Evolutionary conservation across 306 rosid species (phyloP).

Genomic region (Lathyrus tuberosus): DNA sequence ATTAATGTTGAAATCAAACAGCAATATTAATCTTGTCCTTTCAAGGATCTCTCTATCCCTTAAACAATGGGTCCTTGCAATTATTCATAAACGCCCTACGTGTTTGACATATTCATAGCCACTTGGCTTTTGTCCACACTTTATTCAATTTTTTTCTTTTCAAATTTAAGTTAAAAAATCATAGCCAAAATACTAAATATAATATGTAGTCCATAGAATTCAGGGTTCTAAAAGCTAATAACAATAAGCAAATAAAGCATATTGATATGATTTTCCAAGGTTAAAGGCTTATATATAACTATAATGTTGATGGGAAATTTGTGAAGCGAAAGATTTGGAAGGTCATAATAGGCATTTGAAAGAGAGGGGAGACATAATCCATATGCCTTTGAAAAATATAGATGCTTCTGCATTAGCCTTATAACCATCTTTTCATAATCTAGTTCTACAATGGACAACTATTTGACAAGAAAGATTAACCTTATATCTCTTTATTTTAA

Average conservation of each 20-base stretch:
- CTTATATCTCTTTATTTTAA: constrained; percentile 24
- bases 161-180: not conserved
- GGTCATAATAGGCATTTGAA: constrained; percentile 53
- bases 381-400: constrained; percentile 65
- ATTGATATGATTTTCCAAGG: constrained; percentile 29
- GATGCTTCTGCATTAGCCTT: constrained; percentile 51
- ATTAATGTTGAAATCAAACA: constrained; percentile 32
- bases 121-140: constrained; percentile 11
- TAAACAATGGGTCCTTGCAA: constrained; percentile 30
- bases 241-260: constrained; percentile 38
- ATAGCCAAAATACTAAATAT: not conserved
- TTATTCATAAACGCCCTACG: constrained; percentile 27
- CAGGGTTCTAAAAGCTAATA: constrained; percentile 1
- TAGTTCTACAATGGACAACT: constrained; percentile 47
- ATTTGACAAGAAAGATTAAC: constrained; percentile 59
- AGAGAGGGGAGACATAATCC: constrained; percentile 69
- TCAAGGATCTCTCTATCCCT: constrained; percentile 11
- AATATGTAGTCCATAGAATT: not conserved
- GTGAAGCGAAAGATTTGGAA: constrained; percentile 49
- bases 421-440: constrained; percentile 48
- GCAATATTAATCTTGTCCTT: constrained; percentile 30
- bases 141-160: not conserved
- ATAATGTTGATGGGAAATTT: constrained; percentile 57
- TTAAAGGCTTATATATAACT: constrained; percentile 11
- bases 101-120: constrained; percentile 17